Base-by-base conservation (phyloP, 2,329 filamentous ascomycete genomes). In the Microascus cirrosus region DNA sequence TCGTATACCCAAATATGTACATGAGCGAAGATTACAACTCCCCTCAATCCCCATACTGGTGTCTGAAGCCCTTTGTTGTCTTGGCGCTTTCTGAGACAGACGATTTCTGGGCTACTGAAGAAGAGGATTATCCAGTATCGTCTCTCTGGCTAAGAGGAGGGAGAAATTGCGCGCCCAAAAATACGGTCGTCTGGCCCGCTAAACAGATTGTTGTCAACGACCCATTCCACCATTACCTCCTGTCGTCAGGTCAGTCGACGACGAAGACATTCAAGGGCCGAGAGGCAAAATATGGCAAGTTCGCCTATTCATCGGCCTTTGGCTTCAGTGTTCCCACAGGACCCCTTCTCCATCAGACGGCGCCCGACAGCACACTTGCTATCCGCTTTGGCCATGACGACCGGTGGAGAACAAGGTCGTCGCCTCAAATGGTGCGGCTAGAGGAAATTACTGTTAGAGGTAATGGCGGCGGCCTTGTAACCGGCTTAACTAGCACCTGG, bases 11-110 rank as follows among this genome's bases (percentile, higher is more conserved):
- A 0, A 81, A 82, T 61, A 79, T 80, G 74, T 81, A 75, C 61
- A 73, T 82, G 71, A 69, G 70, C 39, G 79, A 82, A 63, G 75
- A 80, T 61, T 82, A 82, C 64, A 82, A 82, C 63, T 82, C 78
- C 1, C 77, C 79, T 0, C 79, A 82, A 59, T 81, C 78, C 0
- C 70, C 73, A 0, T 82, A 81, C 62, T 82, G 79, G 79, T 74
- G 72, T 10, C 65, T 81, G 24, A 82, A 82, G 59, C 73, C 74
- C 0, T 71, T 82, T 2, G 66, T 79, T 1, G 71, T 70, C 0
- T 64, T 78, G 0, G 69, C 67, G 0, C 58, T 81, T 0, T 60
- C 67, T 0, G 60, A 63, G 1, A 60, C 64, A 0, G 68, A 78
- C 53, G 63, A 67, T 0, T 81, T 82, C 57, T 82, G 79, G 79